A percentile compares a stretch with the other conserved stretches of the same genome.
phyloP scores from a whole-genome alignment of 176 grass and related monocot genomes.

The Oryza officinalis region DNA sequence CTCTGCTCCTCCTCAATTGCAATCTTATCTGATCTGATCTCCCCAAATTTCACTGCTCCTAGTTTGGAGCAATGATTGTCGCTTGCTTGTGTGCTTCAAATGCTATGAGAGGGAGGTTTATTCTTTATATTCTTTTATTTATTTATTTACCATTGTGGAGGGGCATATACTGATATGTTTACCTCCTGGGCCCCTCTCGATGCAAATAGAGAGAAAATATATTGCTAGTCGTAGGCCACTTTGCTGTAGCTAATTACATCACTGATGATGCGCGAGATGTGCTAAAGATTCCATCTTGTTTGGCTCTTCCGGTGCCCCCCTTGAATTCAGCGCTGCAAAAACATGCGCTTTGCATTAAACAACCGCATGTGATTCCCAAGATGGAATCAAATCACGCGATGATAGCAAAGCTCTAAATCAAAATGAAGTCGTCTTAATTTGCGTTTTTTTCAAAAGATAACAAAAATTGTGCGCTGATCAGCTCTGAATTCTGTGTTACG shows the following conservation, averaged over 20 bases:
- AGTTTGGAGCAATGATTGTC: slow-evolving; percentile 25
- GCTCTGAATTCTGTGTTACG: not conserved
- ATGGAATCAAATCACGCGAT: slow-evolving; percentile 44
- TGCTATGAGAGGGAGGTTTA: not conserved
- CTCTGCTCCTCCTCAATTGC: not conserved
- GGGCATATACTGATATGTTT: slow-evolving; percentile 27
- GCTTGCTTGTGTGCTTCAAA: slow-evolving; percentile 36
- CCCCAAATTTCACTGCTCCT: not conserved
- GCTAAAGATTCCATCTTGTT: slow-evolving; percentile 47
- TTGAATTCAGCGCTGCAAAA: slow-evolving; percentile 40
- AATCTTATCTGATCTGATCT: not conserved
- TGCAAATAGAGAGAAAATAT: not conserved
- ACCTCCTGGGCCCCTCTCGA: slow-evolving; percentile 23
- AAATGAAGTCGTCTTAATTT: not conserved
- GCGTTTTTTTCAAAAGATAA: too few species aligned
- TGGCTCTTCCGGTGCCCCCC: slow-evolving; percentile 1
- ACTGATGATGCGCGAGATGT: slow-evolving; percentile 42
- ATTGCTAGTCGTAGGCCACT: slow-evolving; percentile 31
- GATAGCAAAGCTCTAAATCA: not conserved
- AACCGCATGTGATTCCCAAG: not conserved
- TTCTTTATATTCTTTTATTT: not conserved
- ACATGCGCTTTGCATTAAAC: slow-evolving; percentile 17
- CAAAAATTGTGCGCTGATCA: slow-evolving; percentile 5
- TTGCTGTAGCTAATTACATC: slow-evolving; percentile 35
- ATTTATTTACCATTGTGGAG: not conserved